Evolutionary conservation across 768 basidiomycete genomes (phyloP).

Genomic region (Suillus alpinus): DNA sequence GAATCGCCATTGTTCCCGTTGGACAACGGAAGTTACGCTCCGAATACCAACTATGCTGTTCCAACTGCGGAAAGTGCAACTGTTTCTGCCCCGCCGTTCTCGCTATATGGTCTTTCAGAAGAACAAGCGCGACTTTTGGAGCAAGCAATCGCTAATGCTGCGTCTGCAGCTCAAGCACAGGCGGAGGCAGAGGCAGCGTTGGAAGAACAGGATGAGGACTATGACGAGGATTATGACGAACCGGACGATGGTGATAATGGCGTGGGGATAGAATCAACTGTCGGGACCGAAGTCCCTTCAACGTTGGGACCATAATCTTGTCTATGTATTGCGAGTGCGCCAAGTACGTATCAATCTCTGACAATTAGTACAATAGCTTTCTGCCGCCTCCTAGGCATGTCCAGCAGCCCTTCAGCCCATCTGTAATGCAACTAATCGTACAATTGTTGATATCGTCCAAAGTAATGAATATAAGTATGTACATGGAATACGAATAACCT

Average conservation of each 20-base stretch:
- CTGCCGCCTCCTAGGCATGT: constrained; percentile 11
- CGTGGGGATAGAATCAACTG: constrained; percentile 27
- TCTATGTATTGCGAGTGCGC: constrained; percentile 17
- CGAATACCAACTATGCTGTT: constrained; percentile 8
- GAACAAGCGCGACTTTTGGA: constrained; percentile 70
- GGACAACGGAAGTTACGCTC: constrained; percentile 3
- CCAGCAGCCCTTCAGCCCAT: constrained; percentile 10
- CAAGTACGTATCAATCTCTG: constrained; percentile 18
- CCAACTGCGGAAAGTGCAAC: constrained; percentile 8
- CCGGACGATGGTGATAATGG: constrained; percentile 43
- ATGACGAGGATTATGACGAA: constrained; percentile 43
- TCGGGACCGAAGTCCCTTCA: constrained; percentile 6
- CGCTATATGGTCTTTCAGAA: constrained; percentile 69
- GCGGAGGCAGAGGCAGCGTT: constrained; percentile 76
- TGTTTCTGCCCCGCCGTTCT: constrained; percentile 41
- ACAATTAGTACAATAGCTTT: constrained; percentile 23
- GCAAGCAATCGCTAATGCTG: constrained; percentile 71
- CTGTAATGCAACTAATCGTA: constrained; percentile 21
- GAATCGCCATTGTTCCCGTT: constrained; percentile 10
- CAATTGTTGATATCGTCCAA: constrained; percentile 23
- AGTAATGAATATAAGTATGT: constrained; percentile 21
- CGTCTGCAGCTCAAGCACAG: constrained; percentile 72
- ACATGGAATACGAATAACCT: constrained; percentile 31
- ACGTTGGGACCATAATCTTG: constrained; percentile 14
- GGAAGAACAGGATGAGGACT: constrained; percentile 65